Conservation (phyloP, 2,329 filamentous ascomycete genomes). For the Anthostomella pinea region DNA sequence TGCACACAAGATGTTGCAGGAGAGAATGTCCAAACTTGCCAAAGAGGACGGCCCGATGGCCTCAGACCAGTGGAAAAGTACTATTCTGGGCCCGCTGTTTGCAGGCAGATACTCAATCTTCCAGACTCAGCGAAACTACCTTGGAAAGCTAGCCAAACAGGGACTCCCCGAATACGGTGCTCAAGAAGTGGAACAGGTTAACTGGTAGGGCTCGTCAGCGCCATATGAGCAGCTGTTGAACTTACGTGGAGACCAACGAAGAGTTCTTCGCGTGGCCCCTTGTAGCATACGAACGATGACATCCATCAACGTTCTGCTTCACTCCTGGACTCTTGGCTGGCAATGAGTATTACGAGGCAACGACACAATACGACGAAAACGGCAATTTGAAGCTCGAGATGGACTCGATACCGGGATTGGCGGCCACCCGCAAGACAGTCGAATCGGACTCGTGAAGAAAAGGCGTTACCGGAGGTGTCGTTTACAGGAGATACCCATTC, state of each 20-base stretch:
- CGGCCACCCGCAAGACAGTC: constrained; percentile 7
- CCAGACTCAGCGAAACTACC: constrained; percentile 61
- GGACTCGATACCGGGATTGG: constrained; percentile 5
- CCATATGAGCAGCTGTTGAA: too few species aligned
- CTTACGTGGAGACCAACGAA: too few species aligned
- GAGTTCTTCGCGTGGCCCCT: too few species aligned
- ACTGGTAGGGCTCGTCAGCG: too few species aligned
- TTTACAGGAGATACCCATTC: constrained; percentile 22
- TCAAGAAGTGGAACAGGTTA: too few species aligned
- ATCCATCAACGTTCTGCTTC: neutral
- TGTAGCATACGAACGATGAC: too few species aligned
- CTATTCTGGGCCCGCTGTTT: constrained; percentile 70
- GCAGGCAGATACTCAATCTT: constrained; percentile 79
- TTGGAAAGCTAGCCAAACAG: constrained; percentile 51
- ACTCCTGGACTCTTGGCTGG: neutral
- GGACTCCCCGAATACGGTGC: constrained; percentile 12
- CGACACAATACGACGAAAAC: constrained; percentile 4
- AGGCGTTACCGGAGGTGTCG: constrained; percentile 12
- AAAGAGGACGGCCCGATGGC: constrained; percentile 27
- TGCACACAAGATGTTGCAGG: constrained; percentile 56
- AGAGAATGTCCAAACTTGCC: constrained; percentile 54
- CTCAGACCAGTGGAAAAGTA: constrained; percentile 34
- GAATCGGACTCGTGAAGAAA: constrained; percentile 7
- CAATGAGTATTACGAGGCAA: constrained; percentile 5
- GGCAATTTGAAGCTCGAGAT: constrained; percentile 9